A percentile compares a stretch with the other conserved stretches of the same genome.
These are phyloP conservation scores for barley (Hordeum vulgare) DNA, from an alignment of 176 grass and related monocot genomes.

Conservation along the genomic window DNA sequence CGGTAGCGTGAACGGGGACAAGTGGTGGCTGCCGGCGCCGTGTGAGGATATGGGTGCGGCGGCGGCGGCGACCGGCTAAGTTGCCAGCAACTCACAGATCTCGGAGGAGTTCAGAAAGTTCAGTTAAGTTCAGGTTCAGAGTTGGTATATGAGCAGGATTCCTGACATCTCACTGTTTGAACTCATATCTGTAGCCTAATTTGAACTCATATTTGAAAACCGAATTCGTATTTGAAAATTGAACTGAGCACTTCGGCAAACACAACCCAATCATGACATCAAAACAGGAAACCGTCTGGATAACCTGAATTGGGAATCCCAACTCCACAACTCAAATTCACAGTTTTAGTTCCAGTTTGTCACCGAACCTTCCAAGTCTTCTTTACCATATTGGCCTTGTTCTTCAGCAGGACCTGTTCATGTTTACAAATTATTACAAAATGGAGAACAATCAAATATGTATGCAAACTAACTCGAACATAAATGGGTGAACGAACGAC, in stretches of 20 bases:
- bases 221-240: neutral
- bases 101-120: neutral
- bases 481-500: neutral
- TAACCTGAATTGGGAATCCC: neutral
- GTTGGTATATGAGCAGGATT: no score
- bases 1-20: neutral
- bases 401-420: neutral
- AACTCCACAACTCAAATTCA: neutral
- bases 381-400: neutral
- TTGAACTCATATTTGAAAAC: neutral
- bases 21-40: neutral
- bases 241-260: neutral
- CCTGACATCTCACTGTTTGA: no score
- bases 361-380: neutral
- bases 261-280: neutral
- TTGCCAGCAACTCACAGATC: neutral
- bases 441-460: neutral
- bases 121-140: neutral
- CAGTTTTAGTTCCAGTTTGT: neutral
- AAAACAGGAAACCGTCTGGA: neutral
- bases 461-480: conserved; percentile 5
- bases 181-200: no score
- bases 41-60: neutral
- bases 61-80: neutral
- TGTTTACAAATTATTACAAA: neutral